Evolutionary conservation across 768 basidiomycete species (phyloP), one percentile per base, ranked within the genome.

Genomic region (Serendipita sp.): DNA sequence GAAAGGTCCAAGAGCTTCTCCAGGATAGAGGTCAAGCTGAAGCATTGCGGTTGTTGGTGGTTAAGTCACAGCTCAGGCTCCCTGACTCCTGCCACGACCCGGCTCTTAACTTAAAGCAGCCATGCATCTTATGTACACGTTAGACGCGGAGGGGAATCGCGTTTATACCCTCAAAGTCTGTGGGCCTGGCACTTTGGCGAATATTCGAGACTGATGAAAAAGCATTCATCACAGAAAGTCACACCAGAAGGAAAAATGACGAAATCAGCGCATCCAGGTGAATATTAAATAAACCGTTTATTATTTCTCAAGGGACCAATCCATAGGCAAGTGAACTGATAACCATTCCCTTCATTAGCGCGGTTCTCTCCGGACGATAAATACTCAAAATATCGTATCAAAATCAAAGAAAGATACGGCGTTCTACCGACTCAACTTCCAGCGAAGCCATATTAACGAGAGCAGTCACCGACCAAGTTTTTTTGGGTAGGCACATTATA

Each of bases 311-410:
- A 32, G 45, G 15, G 30, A 13, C 45, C 15, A 18, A 16, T 5
- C 13, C 38, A 13, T 41, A 13, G 38, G 7, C 45, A 16, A 18
- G 64, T 45, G 65, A 45, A 56, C 32, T 45, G 48, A 65, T 34
- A 28, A 18, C 34, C 48, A 41, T 13, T 4, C 32, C 3, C 37
- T 45, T 63, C 3, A 18, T 30, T 48, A 96, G 95, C 95, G 15
- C 92, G 96, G 45, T 98, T 98, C 77, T 97, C 95, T 13, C 95
- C 95, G 10, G 96, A 99, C 74, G 95, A 98, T 83, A 98, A 98
- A 78, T 98, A 95, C 77, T 95, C 93, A 67, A 83, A 93, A 67
- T 95, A 99, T 72, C 88, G 96, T 66, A 93, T 98, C 67, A 96
- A 92, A 3, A 86, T 97, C 72, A 98, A 98, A 80, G 92, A 91